These are phyloP conservation scores for Arabis alpina DNA, from an alignment of 345 rosid genomes.

Conservation along the genomic window DNA sequence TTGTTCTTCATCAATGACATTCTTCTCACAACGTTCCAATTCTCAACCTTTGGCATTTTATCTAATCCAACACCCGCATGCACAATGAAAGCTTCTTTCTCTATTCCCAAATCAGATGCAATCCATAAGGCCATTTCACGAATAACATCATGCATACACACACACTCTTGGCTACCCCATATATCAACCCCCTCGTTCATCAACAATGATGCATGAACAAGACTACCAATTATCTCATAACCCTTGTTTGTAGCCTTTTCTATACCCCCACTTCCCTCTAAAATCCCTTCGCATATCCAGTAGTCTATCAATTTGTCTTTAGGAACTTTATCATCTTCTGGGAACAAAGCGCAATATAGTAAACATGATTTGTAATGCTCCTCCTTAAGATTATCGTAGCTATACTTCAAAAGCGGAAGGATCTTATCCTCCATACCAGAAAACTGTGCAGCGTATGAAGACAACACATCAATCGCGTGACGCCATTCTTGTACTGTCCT, in stretches of 20 bases:
- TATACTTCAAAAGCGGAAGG: slow-evolving; percentile 41
- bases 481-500: slow-evolving; percentile 40
- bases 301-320: slow-evolving; percentile 27
- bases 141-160: slow-evolving; percentile 47
- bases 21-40: slow-evolving; percentile 21
- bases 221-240: slow-evolving; percentile 29
- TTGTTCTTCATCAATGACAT: slow-evolving; percentile 39
- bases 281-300: slow-evolving; percentile 41
- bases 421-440: slow-evolving; percentile 36
- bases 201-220: slow-evolving; percentile 35
- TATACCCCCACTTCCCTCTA: slow-evolving; percentile 20
- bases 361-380: slow-evolving; percentile 38
- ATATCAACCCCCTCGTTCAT: slow-evolving; percentile 26
- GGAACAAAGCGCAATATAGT: slow-evolving; percentile 46
- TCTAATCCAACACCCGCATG: not conserved
- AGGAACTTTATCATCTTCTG: slow-evolving; percentile 32
- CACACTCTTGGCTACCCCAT: slow-evolving; percentile 8
- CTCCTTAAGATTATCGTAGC: slow-evolving; percentile 32
- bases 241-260: slow-evolving; percentile 32
- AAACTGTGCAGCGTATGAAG: slow-evolving; percentile 21
- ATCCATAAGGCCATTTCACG: slow-evolving; percentile 50
- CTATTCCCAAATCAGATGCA: not conserved
- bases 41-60: slow-evolving; percentile 26
- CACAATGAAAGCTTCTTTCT: not conserved
- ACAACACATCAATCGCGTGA: slow-evolving; percentile 39